Conservation (phyloP, 2,329 filamentous ascomycete genomes). For the Gliomastix tumulicola region DNA sequence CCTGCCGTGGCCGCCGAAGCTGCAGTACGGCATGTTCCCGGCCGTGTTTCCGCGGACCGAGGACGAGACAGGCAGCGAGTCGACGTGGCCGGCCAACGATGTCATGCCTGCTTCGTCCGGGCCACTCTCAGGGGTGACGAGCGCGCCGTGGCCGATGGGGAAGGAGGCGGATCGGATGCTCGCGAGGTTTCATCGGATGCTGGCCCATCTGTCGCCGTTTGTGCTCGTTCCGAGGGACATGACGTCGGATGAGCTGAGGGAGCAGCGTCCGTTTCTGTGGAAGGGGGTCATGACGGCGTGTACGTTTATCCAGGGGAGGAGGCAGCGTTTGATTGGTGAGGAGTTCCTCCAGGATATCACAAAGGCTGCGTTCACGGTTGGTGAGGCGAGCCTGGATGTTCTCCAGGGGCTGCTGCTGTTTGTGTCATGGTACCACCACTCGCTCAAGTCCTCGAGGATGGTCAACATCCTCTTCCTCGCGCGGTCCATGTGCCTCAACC, state of each 20-base stretch:
- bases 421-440: conserved; percentile 41
- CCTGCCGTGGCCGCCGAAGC: too few species aligned
- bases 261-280: conserved; percentile 36
- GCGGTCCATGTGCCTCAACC: conserved; percentile 34
- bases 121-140: too few species aligned
- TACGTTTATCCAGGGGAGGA: conserved; percentile 30
- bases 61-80: too few species aligned
- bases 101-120: conserved; percentile 4
- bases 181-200: conserved; percentile 21
- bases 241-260: conserved; percentile 25
- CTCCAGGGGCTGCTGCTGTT: conserved; percentile 38
- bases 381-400: conserved; percentile 36
- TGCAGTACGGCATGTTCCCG: too few species aligned
- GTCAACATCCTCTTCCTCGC: conserved; percentile 41
- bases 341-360: conserved; percentile 35
- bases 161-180: conserved; percentile 32
- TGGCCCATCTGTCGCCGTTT: conserved; percentile 35
- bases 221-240: conserved; percentile 29
- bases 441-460: conserved; percentile 40
- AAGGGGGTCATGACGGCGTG: conserved; percentile 40
- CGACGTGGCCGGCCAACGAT: neutral
- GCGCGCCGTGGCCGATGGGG: conserved; percentile 31
- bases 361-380: conserved; percentile 28
- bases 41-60: too few species aligned
- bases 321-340: conserved; percentile 35